Evolutionary conservation across 306 rosid species (phyloP).

Genomic region (Boehmeria nivea): DNA sequence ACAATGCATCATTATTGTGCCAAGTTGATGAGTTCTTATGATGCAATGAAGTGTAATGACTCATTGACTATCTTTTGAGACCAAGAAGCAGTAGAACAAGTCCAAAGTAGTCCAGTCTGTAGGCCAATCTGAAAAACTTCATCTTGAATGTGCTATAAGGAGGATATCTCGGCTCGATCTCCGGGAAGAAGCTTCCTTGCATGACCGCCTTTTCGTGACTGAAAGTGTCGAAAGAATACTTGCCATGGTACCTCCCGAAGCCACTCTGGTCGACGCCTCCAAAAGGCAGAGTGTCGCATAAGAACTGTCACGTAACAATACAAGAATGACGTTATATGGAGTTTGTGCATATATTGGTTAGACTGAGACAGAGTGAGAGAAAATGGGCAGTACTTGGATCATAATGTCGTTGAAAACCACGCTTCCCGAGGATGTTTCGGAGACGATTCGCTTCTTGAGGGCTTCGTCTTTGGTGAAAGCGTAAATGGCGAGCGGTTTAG

Average conservation of each 20-base stretch:
- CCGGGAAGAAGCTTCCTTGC: slow-evolving; percentile 53
- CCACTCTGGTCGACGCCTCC: slow-evolving; percentile 72
- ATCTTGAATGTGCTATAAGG: slow-evolving; percentile 73
- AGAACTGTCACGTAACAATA: slow-evolving; percentile 51
- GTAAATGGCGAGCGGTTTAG: slow-evolving; percentile 77
- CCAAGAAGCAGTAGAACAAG: slow-evolving; percentile 46
- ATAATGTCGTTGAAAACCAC: slow-evolving; percentile 68
- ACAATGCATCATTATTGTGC: no score
- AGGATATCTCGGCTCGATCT: slow-evolving; percentile 80
- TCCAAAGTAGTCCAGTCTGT: slow-evolving; percentile 53
- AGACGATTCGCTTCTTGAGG: slow-evolving; percentile 48
- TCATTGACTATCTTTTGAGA: slow-evolving; percentile 32
- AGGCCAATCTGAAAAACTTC: slow-evolving; percentile 65
- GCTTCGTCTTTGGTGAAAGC: slow-evolving; percentile 70
- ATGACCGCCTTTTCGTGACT: slow-evolving; percentile 84
- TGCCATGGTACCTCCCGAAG: slow-evolving; percentile 91
- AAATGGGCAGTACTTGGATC: slow-evolving; percentile 87
- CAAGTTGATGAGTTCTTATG: no score
- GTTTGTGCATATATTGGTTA: no score
- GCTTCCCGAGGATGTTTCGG: slow-evolving; percentile 86
- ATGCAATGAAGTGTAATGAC: background rate
- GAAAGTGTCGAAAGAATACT: slow-evolving; percentile 73
- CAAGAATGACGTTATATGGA: no score
- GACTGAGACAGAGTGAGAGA: no score
- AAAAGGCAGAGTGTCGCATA: slow-evolving; percentile 46